Evolutionary conservation across 2,329 filamentous ascomycete genomes (phyloP), one percentile per base, ranked within the genome.

Genomic region (Trichoderma afroharzianum): DNA sequence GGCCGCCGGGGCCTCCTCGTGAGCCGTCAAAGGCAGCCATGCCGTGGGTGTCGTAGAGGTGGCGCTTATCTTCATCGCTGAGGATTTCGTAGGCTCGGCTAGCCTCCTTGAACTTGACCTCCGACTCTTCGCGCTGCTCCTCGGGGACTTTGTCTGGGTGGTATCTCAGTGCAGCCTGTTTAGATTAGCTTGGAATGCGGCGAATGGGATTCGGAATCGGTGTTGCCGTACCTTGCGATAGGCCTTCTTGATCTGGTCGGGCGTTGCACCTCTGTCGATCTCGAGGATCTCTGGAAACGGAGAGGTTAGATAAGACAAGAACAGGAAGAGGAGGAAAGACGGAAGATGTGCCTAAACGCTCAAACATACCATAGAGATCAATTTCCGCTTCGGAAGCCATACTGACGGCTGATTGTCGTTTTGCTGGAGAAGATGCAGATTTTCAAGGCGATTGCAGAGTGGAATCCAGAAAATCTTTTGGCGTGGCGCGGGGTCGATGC

Each of bases 31-130:
- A 98, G 72, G 95, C 96, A 57, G 93, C 89, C 95, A 98, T 98
- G 83, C 96, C 96, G 80, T 97, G 93, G 74, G 90, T 91, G 79
- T 99, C 96, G 85, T 99, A 99, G 74, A 97, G 83, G 71, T 93
- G 88, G 78, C 96, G 92, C 82, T 97, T 98, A 73, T 98, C 90
- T 74, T 98, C 95, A 86, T 99, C 95, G 83, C 90, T 92, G 70
- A 99, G 93, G 80, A 99, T 98, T 80, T 99, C 96, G 86, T 99
- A 99, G 76, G 96, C 96, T 83, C 97, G 92, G 72, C 93, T 95
- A 71, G 97, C 91, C 70, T 91, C 86, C 84, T 99, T 99, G 90
- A 99, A 99, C 79, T 91, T 94, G 79, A 91, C 87, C 81, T 98
- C 96, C 73, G 96, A 94, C 76, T 92, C 92, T 79, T 91, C 91